Base-by-base conservation (phyloP, 257 asterid genomes). In the Gardenia jasminoides region DNA sequence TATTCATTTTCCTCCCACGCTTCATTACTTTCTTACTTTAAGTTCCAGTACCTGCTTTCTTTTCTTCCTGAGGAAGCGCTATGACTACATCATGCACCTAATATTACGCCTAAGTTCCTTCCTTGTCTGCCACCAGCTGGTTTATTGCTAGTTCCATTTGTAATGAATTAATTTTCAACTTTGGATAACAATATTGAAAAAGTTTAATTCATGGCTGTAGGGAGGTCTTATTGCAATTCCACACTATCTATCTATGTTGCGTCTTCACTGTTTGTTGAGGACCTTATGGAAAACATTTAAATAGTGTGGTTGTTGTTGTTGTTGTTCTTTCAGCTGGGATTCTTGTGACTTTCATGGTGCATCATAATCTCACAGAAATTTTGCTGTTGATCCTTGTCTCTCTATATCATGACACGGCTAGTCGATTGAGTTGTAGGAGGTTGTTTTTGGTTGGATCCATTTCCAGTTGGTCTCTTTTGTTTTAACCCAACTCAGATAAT, bases 11-110 rank as follows among this genome's bases (percentile, higher is more conserved):
- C 33, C 22, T 0, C 11, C 33, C 28, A 48, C 77, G 72, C 78
- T 75, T 76, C 59, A n/a, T 79, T 78, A 13, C 33, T 4, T 72
- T 71, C 31, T 84, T 36, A 43, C 71, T 47, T 80, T 75, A 28
- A 15, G 28, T 76, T 56, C 46, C 26, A 31, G 44, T 69, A 39
- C 36, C 52, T 70, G 36, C 9, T 64, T 75, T 20, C 3, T 72
- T 11, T 52, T 20, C 43, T 69, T 41, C 70, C 19, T 28, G 5
- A 3, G 12, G 46, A 19, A 6, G 10, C 46, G 39, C 15, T 28
- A 6, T 58, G 41, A 36, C 41, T 36, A 36, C 2, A 36, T 36
- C 69, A 43, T 56, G 24, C 56, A 50, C 56, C 3, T 50, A 50
- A 15, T 15, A 50, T 56, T 56, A 20, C 0, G 64, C 10, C 64